Evolutionary conservation across 208 protist species (phyloP).

Genomic region (Naegleria gruberi): DNA sequence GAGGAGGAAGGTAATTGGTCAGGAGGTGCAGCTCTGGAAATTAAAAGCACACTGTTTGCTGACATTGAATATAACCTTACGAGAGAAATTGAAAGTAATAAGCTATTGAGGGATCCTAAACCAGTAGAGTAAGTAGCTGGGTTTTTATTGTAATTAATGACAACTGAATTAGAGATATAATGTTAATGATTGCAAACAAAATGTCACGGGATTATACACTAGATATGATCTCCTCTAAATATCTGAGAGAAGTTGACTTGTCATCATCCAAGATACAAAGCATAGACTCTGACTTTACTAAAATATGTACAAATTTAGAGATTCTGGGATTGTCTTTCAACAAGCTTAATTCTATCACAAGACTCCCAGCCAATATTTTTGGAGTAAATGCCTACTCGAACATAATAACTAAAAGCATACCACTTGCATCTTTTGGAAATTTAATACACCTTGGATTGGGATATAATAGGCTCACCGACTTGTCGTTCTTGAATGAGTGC

Average conservation of each 20-base stretch:
- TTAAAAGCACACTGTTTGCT: background rate
- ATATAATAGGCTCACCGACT: background rate
- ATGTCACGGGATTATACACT: background rate
- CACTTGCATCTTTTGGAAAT: background rate
- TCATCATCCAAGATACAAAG: background rate
- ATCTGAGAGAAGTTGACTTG: background rate
- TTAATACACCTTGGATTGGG: background rate
- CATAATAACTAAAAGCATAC: background rate
- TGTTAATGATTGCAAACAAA: background rate
- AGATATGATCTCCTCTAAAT: background rate
- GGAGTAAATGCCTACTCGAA: background rate
- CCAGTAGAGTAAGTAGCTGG: background rate
- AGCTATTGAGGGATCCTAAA: background rate
- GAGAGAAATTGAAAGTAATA: background rate
- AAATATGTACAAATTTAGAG: background rate
- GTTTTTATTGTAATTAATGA: background rate
- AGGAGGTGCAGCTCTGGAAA: background rate
- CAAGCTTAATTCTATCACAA: background rate
- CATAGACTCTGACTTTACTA: background rate
- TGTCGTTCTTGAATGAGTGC: background rate
- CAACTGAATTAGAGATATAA: background rate
- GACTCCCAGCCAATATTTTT: background rate
- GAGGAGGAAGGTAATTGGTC: background rate
- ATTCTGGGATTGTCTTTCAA: background rate
- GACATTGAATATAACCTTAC: background rate